These are phyloP conservation scores for Blastobotrys indianensis DNA, from an alignment of 1,139 yeast genomes.

Conservation along the genomic window DNA sequence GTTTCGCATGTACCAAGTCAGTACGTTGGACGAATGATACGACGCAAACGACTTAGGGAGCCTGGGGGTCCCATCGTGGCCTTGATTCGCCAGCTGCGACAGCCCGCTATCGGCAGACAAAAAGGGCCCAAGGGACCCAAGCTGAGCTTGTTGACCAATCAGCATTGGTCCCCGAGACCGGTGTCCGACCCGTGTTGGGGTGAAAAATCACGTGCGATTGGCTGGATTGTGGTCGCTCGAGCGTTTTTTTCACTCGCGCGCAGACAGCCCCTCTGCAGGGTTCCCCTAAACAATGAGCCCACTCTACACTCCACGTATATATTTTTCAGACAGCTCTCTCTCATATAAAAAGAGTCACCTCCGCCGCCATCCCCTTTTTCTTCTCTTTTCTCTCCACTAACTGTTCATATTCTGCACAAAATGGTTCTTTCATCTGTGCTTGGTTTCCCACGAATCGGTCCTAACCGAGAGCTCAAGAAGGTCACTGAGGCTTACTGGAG, in stretches of 20 bases:
- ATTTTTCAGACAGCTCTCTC: not conserved
- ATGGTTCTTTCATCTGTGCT: constrained; percentile 96
- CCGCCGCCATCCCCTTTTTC: constrained; percentile 1
- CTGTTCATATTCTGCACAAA: constrained; percentile 13
- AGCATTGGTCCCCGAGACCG: not conserved
- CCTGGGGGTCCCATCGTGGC: constrained; percentile 1
- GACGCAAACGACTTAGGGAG: not conserved
- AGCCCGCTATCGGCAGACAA: no score
- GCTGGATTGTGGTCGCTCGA: not conserved
- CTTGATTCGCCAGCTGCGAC: no score
- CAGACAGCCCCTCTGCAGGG: not conserved
- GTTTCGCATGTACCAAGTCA: no score
- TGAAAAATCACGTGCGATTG: constrained; percentile 11
- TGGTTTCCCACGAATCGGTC: constrained; percentile 98
- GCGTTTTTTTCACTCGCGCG: not conserved
- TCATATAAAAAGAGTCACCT: constrained; percentile 8
- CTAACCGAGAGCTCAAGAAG: constrained; percentile 98
- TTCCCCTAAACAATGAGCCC: not conserved
- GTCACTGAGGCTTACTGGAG: constrained; percentile 98
- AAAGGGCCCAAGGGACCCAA: no score
- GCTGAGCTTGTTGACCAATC: constrained; percentile 1
- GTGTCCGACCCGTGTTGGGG: not conserved
- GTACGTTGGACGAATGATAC: not conserved
- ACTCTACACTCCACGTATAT: not conserved
- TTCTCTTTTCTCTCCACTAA: constrained; percentile 1